These are phyloP conservation scores for Acanthamoeba castellanii DNA, from an alignment of 208 protist species.

Conservation along the genomic window DNA sequence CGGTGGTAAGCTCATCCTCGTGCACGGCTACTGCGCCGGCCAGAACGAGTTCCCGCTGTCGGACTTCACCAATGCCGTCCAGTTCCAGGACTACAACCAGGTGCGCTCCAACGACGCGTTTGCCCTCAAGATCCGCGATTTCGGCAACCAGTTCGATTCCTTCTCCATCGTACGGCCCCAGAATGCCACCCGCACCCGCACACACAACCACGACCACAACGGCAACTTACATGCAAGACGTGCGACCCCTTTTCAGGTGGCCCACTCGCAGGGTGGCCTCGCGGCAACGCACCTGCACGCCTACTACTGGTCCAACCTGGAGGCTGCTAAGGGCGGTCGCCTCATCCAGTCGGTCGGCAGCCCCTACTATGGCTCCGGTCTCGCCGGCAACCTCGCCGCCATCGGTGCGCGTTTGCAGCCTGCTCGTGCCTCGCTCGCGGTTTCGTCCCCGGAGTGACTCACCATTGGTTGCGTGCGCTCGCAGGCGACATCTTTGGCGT, in stretches of 20 bases:
- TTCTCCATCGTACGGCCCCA: constrained; percentile 59
- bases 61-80: constrained; percentile 71
- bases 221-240: not conserved
- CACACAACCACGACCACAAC: too few species aligned
- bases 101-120: constrained; percentile 75
- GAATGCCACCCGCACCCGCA: too few species aligned
- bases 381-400: constrained; percentile 77
- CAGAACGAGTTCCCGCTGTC: constrained; percentile 36
- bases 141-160: constrained; percentile 38
- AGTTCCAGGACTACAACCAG: constrained; percentile 62
- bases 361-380: constrained; percentile 82
- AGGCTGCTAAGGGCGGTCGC: constrained; percentile 24
- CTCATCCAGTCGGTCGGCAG: constrained; percentile 84
- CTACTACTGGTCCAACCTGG: constrained; percentile 82
- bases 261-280: constrained; percentile 85
- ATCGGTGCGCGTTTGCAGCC: constrained; percentile 67
- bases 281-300: constrained; percentile 76
- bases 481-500: constrained; percentile 12
- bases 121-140: constrained; percentile 61
- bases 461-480: not conserved
- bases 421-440: not conserved
- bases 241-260: constrained; percentile 21
- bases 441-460: not conserved
- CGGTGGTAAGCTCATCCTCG: constrained; percentile 52
- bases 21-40: constrained; percentile 78